Base-by-base conservation (phyloP, 345 rosid species). In the Pugionium dolabratum region DNA sequence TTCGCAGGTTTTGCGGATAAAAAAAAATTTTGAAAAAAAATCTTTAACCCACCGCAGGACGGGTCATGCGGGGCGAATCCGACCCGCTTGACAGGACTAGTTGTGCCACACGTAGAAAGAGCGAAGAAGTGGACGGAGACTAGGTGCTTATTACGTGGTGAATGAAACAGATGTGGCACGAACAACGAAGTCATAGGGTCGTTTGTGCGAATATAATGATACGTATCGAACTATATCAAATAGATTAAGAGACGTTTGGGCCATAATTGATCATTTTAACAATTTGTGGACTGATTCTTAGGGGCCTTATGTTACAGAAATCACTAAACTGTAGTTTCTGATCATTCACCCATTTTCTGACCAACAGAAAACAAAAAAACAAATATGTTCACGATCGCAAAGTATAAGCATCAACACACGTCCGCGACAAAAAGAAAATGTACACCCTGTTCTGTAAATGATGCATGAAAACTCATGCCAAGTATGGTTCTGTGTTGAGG, bases 151-250 rank as follows among this genome's bases (percentile, higher is more conserved):
- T 2, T 67, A 61, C 40, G 69, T 67, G 69, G 78, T 61, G 59
- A 54, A 69, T 28, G 68, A 60, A 60, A 73, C 73, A 73, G 54
- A 67, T 53, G 18, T 18, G 64, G 64, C 63, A 11, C 64, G 41
- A 39, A 60, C 5, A 27, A 60, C 72, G 68, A 74, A 41, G 54
- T 62, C 48, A 28, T 61, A 53, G 69, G 62, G 73, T 60, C 73
- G 18, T 73, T 59, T 54, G 34, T 33, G 58, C 70, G 70, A 72
- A 71, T 11, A 54, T 64, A 56, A 58, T 27, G 53, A 54, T 61
- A 74, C 77, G 77, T 74, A 68, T 67, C 69, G 62, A 65, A 18
- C 25, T 51, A 44, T 25, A 25, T 64, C 65, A 65, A 72, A 72
- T 49, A 35, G 66, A 65, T 72, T 49, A 49, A 44, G 7, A 11